Percentiles rank a stretch among this genome's conserved stretches.
Conservation (phyloP, 768 basidiomycete genomes). For the Pisolithus tinctorius region DNA sequence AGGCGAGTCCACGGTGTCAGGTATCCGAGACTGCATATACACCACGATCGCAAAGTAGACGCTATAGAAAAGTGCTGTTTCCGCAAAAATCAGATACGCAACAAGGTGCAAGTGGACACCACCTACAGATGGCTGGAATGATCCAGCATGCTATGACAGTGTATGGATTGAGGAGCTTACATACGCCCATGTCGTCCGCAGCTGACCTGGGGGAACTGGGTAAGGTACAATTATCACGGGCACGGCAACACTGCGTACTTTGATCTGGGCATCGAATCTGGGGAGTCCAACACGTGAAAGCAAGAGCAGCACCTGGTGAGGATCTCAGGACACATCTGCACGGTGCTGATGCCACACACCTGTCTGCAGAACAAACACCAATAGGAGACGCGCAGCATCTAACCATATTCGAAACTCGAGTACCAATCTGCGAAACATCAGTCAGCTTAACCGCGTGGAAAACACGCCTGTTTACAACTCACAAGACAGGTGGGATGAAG, state of each 20-base stretch:
- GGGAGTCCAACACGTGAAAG: slow-evolving; percentile 38
- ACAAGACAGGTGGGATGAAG: slow-evolving; percentile 39
- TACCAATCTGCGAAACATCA: slow-evolving; percentile 31
- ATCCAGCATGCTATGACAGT: slow-evolving; percentile 50
- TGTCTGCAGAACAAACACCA: slow-evolving; percentile 39
- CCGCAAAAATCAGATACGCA: neutral
- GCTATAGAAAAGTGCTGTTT: slow-evolving; percentile 38
- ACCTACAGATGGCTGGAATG: slow-evolving; percentile 44
- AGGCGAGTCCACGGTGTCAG: slow-evolving; percentile 11
- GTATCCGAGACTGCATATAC: slow-evolving; percentile 27
- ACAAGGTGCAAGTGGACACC: slow-evolving; percentile 1
- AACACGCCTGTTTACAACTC: slow-evolving; percentile 13
- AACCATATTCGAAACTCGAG: slow-evolving; percentile 46
- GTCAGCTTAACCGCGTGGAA: slow-evolving; percentile 1
- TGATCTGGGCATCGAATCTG: slow-evolving; percentile 37
- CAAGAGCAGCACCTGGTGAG: slow-evolving; percentile 34
- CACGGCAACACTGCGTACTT: slow-evolving; percentile 25
- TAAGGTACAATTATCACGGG: neutral
- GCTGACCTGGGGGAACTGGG: slow-evolving; percentile 19
- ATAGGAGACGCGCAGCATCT: slow-evolving; percentile 43
- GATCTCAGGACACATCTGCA: neutral
- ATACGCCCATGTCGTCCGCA: slow-evolving; percentile 36
- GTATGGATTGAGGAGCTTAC: slow-evolving; percentile 41
- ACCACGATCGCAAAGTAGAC: slow-evolving; percentile 33
- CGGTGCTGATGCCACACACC: slow-evolving; percentile 27